Evolutionary conservation across 352 stramenopile genomes (phyloP).

Genomic region (Blastocystis sp.): DNA sequence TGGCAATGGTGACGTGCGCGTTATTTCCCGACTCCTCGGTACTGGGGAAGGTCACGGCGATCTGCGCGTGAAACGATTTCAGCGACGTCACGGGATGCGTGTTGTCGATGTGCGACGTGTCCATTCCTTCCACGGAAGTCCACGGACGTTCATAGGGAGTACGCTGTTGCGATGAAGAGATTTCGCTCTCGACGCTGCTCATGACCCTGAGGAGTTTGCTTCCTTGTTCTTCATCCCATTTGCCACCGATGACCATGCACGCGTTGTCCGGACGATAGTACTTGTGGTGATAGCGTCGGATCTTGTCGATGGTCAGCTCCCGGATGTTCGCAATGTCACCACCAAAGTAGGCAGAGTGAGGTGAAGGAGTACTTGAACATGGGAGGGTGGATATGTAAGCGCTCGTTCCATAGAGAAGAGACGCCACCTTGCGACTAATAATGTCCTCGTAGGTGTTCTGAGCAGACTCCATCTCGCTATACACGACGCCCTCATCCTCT

Average conservation of each 20-base stretch:
- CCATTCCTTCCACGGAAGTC: too few species aligned
- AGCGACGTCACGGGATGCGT: neutral
- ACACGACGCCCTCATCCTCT: slow-evolving; percentile 64
- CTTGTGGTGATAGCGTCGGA: slow-evolving; percentile 62
- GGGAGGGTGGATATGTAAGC: slow-evolving; percentile 58
- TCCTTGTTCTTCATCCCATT: neutral
- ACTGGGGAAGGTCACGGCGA: neutral
- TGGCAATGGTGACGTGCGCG: neutral
- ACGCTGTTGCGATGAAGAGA: neutral
- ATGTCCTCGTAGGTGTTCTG: slow-evolving; percentile 61
- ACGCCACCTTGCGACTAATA: slow-evolving; percentile 58
- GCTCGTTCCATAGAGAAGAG: slow-evolving; percentile 60
- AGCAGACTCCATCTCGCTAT: slow-evolving; percentile 61
- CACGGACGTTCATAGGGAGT: neutral
- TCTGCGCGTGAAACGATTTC: neutral
- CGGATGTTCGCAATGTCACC: slow-evolving; percentile 62
- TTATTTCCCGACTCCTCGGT: neutral
- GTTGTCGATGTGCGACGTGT: neutral
- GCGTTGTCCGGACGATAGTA: slow-evolving; percentile 64
- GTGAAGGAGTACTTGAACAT: neutral
- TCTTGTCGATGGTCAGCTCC: slow-evolving; percentile 58
- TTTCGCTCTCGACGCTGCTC: neutral
- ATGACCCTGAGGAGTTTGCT: neutral
- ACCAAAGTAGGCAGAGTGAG: slow-evolving; percentile 59
- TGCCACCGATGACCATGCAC: slow-evolving; percentile 60